Percentiles rank a stretch among this genome's conserved stretches.
phyloP scores from a whole-genome alignment of 352 stramenopile genomes.

The Discostella stelligera region DNA sequence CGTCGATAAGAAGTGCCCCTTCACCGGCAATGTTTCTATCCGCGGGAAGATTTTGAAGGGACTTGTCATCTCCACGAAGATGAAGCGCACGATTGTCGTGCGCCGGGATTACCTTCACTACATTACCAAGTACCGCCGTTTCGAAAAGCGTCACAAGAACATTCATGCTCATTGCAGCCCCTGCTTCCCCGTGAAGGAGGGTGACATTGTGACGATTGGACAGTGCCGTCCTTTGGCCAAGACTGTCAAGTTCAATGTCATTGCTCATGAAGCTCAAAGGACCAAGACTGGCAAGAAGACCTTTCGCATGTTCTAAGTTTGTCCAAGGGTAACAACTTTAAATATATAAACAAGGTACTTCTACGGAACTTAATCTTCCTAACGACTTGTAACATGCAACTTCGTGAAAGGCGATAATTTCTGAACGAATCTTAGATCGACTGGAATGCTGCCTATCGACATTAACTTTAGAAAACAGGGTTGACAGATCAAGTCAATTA shows the following conservation, averaged over 20 bases:
- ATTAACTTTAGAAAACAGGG: too few relatives aligned
- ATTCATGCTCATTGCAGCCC: constrained; percentile 97
- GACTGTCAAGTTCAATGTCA: constrained; percentile 99
- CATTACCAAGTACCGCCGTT: constrained; percentile 99
- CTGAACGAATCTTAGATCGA: too few relatives aligned
- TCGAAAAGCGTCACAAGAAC: constrained; percentile 99
- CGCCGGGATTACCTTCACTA: constrained; percentile 99
- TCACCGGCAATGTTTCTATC: constrained; percentile 99
- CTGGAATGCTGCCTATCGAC: too few relatives aligned
- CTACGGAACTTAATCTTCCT: constrained; percentile 9
- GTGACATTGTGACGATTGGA: constrained; percentile 98
- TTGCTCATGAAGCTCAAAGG: constrained; percentile 95
- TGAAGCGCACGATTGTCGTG: constrained; percentile 99
- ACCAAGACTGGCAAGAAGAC: constrained; percentile 97
- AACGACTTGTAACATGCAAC: too few relatives aligned
- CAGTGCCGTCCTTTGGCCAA: constrained; percentile 99
- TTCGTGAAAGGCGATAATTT: too few relatives aligned
- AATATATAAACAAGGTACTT: constrained; percentile 27
- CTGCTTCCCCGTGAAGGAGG: constrained; percentile 96
- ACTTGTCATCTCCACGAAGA: constrained; percentile 99
- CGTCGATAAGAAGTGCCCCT: constrained; percentile 99
- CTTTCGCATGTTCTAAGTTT: constrained; percentile 94
- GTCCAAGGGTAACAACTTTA: background rate
- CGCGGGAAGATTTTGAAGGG: constrained; percentile 97
- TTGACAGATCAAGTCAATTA: too few relatives aligned